Conservation (phyloP, 257 asterid genomes). For the Mentha longifolia region DNA sequence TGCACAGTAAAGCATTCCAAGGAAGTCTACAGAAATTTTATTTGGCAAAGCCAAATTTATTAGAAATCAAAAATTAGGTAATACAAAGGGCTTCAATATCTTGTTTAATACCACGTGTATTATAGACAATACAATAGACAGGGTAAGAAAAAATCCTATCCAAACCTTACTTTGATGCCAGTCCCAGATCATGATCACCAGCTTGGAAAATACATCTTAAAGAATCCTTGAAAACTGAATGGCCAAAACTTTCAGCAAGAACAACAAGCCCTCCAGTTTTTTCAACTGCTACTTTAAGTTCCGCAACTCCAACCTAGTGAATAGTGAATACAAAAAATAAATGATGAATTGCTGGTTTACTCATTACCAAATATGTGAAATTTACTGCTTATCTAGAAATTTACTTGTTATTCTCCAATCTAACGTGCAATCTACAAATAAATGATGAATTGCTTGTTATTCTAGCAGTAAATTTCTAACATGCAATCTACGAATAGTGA, state of each 20-base stretch:
- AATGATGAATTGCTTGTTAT: too few species aligned
- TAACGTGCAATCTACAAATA: too few species aligned
- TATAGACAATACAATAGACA: slow-evolving; percentile 18
- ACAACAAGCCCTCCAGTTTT: slow-evolving; percentile 95
- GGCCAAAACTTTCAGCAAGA: slow-evolving; percentile 97
- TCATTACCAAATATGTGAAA: too few species aligned
- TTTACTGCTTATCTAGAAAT: too few species aligned
- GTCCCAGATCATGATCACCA: slow-evolving; percentile 80
- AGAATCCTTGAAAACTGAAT: slow-evolving; percentile 92
- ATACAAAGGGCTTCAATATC: background rate
- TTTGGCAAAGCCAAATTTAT: background rate
- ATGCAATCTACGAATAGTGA: slow-evolving; percentile 23
- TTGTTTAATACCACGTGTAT: slow-evolving; percentile 1
- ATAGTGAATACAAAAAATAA: slow-evolving; percentile 8
- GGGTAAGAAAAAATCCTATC: slow-evolving; percentile 27
- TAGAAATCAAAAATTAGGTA: background rate
- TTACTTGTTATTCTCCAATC: too few species aligned
- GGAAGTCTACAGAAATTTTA: slow-evolving; percentile 22
- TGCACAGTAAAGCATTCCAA: background rate
- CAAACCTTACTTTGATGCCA: slow-evolving; percentile 88
- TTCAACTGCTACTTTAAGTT: slow-evolving; percentile 88
- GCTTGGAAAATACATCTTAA: slow-evolving; percentile 76
- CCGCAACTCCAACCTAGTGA: slow-evolving; percentile 93
- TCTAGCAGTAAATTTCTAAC: too few species aligned
- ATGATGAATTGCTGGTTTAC: slow-evolving; percentile 10